Evolutionary conservation across 169 alveolate species (phyloP).

Genomic region (Cyclospora cayetanensis): DNA sequence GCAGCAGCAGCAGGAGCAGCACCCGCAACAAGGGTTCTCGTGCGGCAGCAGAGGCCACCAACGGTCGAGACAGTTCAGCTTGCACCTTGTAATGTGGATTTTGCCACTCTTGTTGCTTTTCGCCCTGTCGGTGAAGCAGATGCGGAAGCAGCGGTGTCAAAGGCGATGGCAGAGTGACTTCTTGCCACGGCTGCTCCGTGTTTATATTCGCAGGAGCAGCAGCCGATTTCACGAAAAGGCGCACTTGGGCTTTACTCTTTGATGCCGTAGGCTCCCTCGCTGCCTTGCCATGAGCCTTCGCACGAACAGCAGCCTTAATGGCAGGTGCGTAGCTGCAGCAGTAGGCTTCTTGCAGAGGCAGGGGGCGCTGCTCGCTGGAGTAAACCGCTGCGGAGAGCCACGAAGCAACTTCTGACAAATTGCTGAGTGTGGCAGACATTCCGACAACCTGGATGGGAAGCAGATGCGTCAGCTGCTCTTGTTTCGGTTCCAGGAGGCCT

Average conservation of each 20-base stretch:
- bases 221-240: background rate
- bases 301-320: background rate
- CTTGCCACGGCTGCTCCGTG: background rate
- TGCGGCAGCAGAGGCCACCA: background rate
- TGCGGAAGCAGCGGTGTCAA: background rate
- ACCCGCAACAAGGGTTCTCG: background rate
- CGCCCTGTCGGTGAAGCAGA: background rate
- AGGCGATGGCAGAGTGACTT: background rate
- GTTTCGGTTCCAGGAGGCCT: background rate
- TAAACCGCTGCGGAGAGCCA: conserved; percentile 82
- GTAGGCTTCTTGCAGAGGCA: conserved; percentile 75
- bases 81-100: background rate
- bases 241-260: background rate
- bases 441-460: conserved; percentile 78
- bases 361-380: conserved; percentile 78
- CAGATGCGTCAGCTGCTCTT: background rate
- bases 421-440: conserved; percentile 86
- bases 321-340: conserved; percentile 13
- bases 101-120: background rate
- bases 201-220: background rate
- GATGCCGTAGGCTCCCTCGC: background rate
- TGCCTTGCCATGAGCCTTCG: background rate
- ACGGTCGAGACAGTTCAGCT: background rate
- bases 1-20: background rate
- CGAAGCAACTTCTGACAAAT: conserved; percentile 69